Evolutionary conservation across 2,329 filamentous ascomycete species (phyloP).

Genomic region (Sporothrix pseudoabietina): DNA sequence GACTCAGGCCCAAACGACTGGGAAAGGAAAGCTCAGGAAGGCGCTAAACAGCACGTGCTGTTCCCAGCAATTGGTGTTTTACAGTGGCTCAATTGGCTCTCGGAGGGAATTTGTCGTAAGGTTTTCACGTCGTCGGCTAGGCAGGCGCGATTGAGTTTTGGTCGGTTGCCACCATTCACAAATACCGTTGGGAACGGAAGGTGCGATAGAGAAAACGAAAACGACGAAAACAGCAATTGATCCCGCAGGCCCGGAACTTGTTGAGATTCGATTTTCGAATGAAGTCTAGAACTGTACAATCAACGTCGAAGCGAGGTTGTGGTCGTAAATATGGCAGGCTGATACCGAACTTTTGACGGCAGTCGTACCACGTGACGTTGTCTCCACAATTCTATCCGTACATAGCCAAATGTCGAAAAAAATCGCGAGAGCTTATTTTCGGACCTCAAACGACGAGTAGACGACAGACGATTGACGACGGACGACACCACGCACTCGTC

Average conservation of each 20-base stretch:
- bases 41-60: neutral
- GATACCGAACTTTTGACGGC: neutral
- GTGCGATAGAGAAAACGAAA: neutral
- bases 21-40: neutral
- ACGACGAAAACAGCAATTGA: neutral
- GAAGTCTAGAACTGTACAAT: neutral
- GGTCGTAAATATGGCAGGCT: neutral
- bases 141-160: neutral
- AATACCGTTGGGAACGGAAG: slow-evolving; percentile 13
- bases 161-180: neutral
- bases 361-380: neutral
- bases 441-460: neutral
- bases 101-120: neutral
- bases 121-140: slow-evolving; percentile 3
- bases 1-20: neutral
- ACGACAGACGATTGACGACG: slow-evolving; percentile 4
- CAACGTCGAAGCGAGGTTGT: neutral
- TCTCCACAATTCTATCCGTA: slow-evolving; percentile 1
- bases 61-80: neutral
- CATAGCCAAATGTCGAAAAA: slow-evolving; percentile 22
- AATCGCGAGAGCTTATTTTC: slow-evolving; percentile 22
- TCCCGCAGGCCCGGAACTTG: neutral
- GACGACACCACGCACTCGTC: slow-evolving; percentile 1
- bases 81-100: neutral
- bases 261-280: neutral